phyloP scores from a whole-genome alignment of 305 asterid species.

The Lippia alba region DNA sequence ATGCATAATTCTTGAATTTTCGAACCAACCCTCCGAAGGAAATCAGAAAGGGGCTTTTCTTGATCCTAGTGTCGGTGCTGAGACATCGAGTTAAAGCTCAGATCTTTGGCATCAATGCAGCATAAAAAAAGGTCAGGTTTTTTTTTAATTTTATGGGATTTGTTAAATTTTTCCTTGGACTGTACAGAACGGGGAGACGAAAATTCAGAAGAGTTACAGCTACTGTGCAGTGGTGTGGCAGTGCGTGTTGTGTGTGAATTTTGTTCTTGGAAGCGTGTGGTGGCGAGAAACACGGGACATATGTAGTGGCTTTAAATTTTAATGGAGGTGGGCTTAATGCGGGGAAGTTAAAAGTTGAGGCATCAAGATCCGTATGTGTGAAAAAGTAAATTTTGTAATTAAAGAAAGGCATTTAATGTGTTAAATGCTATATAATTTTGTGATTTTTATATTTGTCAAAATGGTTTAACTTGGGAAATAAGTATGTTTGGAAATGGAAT shows the following conservation, averaged over 20 bases:
- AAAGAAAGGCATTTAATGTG: conserved; percentile 13
- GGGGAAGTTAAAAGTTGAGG: conserved; percentile 40
- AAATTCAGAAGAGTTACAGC: conserved; percentile 18
- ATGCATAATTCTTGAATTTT: conserved; percentile 70
- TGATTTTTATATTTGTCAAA: no score
- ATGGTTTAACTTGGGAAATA: no score
- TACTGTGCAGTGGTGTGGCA: conserved; percentile 24
- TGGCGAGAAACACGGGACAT: conserved; percentile 49
- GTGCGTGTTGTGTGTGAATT: conserved; percentile 20
- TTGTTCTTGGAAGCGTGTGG: conserved; percentile 32
- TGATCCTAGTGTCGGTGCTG: conserved; percentile 32
- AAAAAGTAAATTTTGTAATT: not conserved
- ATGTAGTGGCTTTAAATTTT: conserved; percentile 43
- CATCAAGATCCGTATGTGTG: not conserved
- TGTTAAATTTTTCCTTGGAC: conserved; percentile 1
- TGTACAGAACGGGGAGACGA: conserved; percentile 1
- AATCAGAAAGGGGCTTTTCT: conserved; percentile 22
- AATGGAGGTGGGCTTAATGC: conserved; percentile 52
- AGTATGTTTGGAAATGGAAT: no score
- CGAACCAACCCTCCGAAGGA: not conserved
- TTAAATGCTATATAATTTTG: no score
- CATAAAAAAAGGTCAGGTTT: not conserved
- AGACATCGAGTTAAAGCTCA: conserved; percentile 38
- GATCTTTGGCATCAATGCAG: conserved; percentile 42
- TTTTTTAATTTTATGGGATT: conserved; percentile 21